Conservation (phyloP, 306 rosid genomes). For the Corylus americana region DNA sequence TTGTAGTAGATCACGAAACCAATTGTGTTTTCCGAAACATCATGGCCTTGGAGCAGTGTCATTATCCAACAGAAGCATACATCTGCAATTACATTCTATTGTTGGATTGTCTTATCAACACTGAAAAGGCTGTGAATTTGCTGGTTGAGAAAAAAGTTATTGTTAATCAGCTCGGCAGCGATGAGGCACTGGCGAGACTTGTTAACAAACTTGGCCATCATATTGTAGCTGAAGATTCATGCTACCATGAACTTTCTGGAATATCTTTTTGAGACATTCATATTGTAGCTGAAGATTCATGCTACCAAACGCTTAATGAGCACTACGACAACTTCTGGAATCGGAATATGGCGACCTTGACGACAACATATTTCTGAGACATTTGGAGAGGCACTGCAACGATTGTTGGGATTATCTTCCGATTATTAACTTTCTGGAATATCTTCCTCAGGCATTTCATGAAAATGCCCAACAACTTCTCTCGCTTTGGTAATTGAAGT, state of each 20-base stretch:
- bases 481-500: too few relatives aligned
- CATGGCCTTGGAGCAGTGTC: constrained; percentile 41
- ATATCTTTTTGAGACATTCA: too few relatives aligned
- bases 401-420: constrained; percentile 17
- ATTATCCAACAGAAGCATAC: constrained; percentile 11
- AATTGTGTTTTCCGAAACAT: constrained; percentile 31
- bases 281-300: too few relatives aligned
- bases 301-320: not conserved
- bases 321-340: constrained; percentile 20
- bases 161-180: constrained; percentile 22
- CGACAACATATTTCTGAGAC: constrained; percentile 34
- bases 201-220: constrained; percentile 12
- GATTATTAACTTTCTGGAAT: not conserved
- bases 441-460: not conserved
- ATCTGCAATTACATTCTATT: constrained; percentile 30
- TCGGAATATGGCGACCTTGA: constrained; percentile 20
- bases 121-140: constrained; percentile 23
- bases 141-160: constrained; percentile 24
- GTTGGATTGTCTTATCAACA: constrained; percentile 29
- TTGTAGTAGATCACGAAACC: not conserved
- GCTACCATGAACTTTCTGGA: not conserved
- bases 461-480: too few relatives aligned
- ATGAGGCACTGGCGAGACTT: constrained; percentile 15
- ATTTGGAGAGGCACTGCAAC: constrained; percentile 39
- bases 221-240: not conserved